Percentiles rank a stretch among this genome's conserved stretches.
These are phyloP conservation scores for Cyberlindnera euphorbiiphila DNA, from an alignment of 805 yeast genomes.

Conservation along the genomic window DNA sequence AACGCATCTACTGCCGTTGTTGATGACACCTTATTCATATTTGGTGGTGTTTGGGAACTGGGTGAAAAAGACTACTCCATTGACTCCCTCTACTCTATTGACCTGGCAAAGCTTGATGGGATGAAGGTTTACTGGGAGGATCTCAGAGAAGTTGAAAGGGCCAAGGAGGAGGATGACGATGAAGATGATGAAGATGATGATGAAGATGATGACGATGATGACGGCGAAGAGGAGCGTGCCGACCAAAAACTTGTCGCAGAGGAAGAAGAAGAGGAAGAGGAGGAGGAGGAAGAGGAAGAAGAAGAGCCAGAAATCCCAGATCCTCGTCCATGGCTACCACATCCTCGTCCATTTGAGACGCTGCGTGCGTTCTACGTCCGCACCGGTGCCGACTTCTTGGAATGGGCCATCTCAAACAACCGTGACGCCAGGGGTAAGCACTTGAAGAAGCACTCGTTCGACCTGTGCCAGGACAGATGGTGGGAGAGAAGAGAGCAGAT, in stretches of 20 bases:
- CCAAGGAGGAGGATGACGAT: conserved; percentile 45
- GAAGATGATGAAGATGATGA: conserved; percentile 68
- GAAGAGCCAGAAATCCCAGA: conserved; percentile 77
- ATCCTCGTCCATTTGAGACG: conserved; percentile 89
- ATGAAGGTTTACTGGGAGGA: conserved; percentile 90
- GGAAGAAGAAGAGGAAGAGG: conserved; percentile 63
- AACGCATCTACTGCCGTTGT: conserved; percentile 82
- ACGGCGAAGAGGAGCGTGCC: conserved; percentile 51
- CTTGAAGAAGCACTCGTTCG: conserved; percentile 84
- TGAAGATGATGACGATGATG: conserved; percentile 64
- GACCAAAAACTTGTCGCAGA: conserved; percentile 37
- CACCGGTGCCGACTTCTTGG: conserved; percentile 80
- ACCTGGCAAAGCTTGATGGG: conserved; percentile 84
- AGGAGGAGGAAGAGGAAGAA: conserved; percentile 57
- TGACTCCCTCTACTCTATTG: conserved; percentile 83
- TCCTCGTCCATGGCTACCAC: conserved; percentile 94
- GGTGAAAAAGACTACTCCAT: conserved; percentile 83
- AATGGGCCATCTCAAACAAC: conserved; percentile 89
- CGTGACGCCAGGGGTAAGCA: conserved; percentile 86
- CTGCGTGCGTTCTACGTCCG: conserved; percentile 81
- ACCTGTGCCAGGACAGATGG: conserved; percentile 90
- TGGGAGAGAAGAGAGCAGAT: conserved; percentile 98
- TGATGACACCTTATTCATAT: conserved; percentile 78
- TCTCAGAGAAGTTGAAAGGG: conserved; percentile 48
- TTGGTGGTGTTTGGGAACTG: conserved; percentile 86